These are phyloP conservation scores for Exophiala bonariae DNA, from an alignment of 2,329 filamentous ascomycete genomes.

Conservation along the genomic window DNA sequence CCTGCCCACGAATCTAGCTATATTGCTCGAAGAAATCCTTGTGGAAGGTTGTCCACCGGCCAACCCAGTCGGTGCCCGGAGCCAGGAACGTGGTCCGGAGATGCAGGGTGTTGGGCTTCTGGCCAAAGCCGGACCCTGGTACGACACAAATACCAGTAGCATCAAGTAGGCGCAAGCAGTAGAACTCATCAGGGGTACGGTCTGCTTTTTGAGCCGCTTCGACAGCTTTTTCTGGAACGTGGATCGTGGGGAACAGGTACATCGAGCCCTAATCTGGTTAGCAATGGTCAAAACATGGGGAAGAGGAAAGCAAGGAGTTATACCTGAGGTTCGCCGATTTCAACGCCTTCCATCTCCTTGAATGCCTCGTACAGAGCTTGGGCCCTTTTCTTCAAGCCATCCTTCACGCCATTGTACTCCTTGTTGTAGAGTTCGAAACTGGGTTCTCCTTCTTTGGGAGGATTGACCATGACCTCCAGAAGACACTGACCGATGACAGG, in stretches of 20 bases:
- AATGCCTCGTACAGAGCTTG: slow-evolving; percentile 87
- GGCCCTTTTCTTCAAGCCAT: slow-evolving; percentile 76
- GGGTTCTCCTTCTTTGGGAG: slow-evolving; percentile 77
- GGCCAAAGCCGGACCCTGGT: slow-evolving; percentile 88
- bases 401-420: slow-evolving; percentile 82
- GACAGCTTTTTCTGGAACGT: slow-evolving; percentile 71
- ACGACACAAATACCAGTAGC: slow-evolving; percentile 94
- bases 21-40: slow-evolving; percentile 86
- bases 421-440: slow-evolving; percentile 79
- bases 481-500: slow-evolving; percentile 95
- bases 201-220: slow-evolving; percentile 73
- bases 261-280: slow-evolving; percentile 70
- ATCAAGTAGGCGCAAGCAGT: slow-evolving; percentile 86
- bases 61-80: slow-evolving; percentile 92
- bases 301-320: slow-evolving; percentile 24
- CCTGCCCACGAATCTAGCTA: slow-evolving; percentile 30
- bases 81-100: slow-evolving; percentile 97
- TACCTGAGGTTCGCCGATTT: slow-evolving; percentile 78
- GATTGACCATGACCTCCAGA: slow-evolving; percentile 97
- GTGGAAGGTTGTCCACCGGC: slow-evolving; percentile 86
- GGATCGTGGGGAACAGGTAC: slow-evolving; percentile 98
- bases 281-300: not conserved
- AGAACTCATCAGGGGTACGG: slow-evolving; percentile 85
- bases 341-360: slow-evolving; percentile 90
- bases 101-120: slow-evolving; percentile 86